Conservation (phyloP, 1,284 basidiomycete genomes). For the Apiotrichum gamsii region DNA sequence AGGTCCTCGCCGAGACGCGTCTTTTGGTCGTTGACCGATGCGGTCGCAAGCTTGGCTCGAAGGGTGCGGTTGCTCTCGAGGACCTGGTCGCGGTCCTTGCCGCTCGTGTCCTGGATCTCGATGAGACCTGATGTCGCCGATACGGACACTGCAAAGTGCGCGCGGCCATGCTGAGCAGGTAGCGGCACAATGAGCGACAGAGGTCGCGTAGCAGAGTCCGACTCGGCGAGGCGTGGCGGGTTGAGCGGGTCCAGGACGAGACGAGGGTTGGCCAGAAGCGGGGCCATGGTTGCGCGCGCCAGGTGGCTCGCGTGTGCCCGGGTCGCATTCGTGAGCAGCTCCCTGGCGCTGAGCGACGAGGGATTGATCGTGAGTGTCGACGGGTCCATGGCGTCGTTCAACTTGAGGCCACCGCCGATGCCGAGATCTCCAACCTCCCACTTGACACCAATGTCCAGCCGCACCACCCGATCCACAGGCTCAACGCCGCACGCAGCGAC, state of each 20-base stretch:
- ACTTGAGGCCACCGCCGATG: conserved; percentile 29
- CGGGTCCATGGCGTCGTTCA: conserved; percentile 32
- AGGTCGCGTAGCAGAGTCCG: conserved; percentile 19
- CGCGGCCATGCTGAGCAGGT: conserved; percentile 18
- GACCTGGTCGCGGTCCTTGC: conserved; percentile 16
- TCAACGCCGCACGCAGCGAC: conserved; percentile 12
- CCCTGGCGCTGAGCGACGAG: conserved; percentile 25
- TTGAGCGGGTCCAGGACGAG: conserved; percentile 27
- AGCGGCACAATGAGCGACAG: conserved; percentile 34
- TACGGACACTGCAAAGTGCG: conserved; percentile 26
- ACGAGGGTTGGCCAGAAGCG: conserved; percentile 25
- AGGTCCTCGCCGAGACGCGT: conserved; percentile 33
- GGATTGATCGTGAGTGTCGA: conserved; percentile 22
- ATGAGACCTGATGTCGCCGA: conserved; percentile 34
- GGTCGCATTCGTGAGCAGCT: conserved; percentile 28
- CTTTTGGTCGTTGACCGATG: conserved; percentile 31
- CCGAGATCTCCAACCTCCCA: conserved; percentile 42
- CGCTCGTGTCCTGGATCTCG: conserved; percentile 39
- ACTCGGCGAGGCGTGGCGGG: conserved; percentile 25
- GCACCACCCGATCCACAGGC: conserved; percentile 26
- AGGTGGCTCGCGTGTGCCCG: conserved; percentile 35
- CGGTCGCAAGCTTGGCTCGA: conserved; percentile 25
- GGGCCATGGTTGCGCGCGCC: conserved; percentile 20
- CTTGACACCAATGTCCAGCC: conserved; percentile 25
- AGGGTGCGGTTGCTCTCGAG: conserved; percentile 15